Evolutionary conservation across 768 basidiomycete species (phyloP).

Genomic region (Suillus subluteus): DNA sequence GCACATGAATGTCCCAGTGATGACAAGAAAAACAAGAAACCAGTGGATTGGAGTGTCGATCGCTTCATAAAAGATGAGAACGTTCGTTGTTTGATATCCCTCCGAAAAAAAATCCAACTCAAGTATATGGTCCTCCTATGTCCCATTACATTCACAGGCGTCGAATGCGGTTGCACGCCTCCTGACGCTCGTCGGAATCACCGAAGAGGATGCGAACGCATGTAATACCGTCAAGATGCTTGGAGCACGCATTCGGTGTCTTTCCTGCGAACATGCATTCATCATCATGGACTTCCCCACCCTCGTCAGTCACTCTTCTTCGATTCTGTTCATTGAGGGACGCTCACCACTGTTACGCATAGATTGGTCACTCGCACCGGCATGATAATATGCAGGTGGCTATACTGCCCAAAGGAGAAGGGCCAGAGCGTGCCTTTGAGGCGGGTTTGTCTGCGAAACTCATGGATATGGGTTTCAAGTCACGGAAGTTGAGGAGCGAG

Average conservation of each 20-base stretch:
- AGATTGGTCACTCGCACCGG: constrained; percentile 69
- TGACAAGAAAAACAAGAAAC: constrained; percentile 29
- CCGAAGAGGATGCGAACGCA: constrained; percentile 35
- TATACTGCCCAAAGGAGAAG: constrained; percentile 25
- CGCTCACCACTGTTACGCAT: not conserved
- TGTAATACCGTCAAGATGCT: constrained; percentile 24
- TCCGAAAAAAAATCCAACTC: not conserved
- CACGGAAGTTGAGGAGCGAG: constrained; percentile 34
- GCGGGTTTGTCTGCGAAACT: constrained; percentile 26
- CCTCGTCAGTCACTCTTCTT: constrained; percentile 43
- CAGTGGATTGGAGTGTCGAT: constrained; percentile 48
- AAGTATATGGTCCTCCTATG: not conserved
- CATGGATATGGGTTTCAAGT: constrained; percentile 22
- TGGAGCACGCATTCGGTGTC: constrained; percentile 45
- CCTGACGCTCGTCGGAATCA: constrained; percentile 34
- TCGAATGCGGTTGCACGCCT: constrained; percentile 45
- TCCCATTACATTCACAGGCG: constrained; percentile 41
- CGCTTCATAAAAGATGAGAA: constrained; percentile 63
- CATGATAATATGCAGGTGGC: constrained; percentile 55
- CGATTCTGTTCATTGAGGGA: not conserved
- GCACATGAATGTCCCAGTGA: constrained; percentile 51
- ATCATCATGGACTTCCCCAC: constrained; percentile 51
- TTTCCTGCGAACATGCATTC: constrained; percentile 46
- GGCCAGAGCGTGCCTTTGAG: constrained; percentile 22
- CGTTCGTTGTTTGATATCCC: constrained; percentile 36